Percentiles rank a stretch among this genome's conserved stretches.
These are phyloP conservation scores for Penicillium nucicola DNA, from an alignment of 495 filamentous ascomycete species.

Conservation along the genomic window DNA sequence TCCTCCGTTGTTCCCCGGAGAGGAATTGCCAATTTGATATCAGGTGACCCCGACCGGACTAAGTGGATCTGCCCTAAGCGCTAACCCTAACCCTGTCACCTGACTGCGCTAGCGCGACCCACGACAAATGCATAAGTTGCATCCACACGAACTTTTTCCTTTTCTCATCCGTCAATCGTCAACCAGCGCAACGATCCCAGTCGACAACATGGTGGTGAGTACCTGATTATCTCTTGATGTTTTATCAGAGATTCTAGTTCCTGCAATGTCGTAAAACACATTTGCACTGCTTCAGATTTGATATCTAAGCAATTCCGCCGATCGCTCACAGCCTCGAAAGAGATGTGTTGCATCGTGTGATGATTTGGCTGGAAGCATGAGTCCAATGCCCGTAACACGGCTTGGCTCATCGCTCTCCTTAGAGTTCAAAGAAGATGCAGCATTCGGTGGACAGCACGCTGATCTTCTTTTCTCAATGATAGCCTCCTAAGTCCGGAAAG, in stretches of 20 bases:
- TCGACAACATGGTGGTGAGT: constrained; percentile 55
- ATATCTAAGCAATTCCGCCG: constrained; percentile 43
- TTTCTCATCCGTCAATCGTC: constrained; percentile 40
- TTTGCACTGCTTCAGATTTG: constrained; percentile 31
- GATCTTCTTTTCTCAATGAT: constrained; percentile 99
- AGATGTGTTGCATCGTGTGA: constrained; percentile 54
- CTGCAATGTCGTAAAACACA: constrained; percentile 35
- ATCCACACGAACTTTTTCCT: constrained; percentile 17
- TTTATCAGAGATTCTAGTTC: constrained; percentile 24
- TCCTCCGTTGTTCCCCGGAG: too few relatives aligned
- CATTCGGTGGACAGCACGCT: constrained; percentile 77
- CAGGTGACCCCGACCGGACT: constrained; percentile 17
- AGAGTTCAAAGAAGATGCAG: constrained; percentile 86
- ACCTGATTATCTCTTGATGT: constrained; percentile 29
- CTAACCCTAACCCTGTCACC: constrained; percentile 28
- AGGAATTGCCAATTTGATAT: not conserved
- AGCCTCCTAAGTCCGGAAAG: constrained; percentile 97
- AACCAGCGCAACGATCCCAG: constrained; percentile 43
- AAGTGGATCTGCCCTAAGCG: not conserved
- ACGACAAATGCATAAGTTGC: constrained; percentile 31
- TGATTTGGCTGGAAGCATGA: constrained; percentile 79
- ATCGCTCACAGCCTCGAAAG: constrained; percentile 31
- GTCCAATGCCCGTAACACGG: constrained; percentile 56
- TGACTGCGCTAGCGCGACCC: constrained; percentile 37
- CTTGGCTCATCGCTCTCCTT: constrained; percentile 64